Evolutionary conservation across 2,329 filamentous ascomycete species (phyloP).

Genomic region (Penicillium sp.): DNA sequence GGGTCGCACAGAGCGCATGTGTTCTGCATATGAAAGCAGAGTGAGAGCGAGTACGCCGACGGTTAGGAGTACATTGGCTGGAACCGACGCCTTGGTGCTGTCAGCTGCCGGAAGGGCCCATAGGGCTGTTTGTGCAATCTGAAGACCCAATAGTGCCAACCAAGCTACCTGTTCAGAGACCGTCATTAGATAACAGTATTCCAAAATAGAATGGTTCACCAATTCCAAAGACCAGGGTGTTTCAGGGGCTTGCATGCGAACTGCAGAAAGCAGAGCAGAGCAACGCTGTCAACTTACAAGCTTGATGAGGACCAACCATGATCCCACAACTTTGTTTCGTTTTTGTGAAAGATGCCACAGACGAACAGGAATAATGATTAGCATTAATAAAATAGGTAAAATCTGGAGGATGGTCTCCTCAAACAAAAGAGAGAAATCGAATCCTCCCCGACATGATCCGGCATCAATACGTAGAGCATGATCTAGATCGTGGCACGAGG

Average conservation of each 20-base stretch:
- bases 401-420: constrained; percentile 43
- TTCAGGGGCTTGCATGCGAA: background rate
- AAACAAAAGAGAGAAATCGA: constrained; percentile 49
- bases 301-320: constrained; percentile 32
- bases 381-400: constrained; percentile 36
- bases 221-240: background rate
- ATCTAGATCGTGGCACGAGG: constrained; percentile 34
- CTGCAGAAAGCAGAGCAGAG: background rate
- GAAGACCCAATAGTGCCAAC: constrained; percentile 32
- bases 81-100: constrained; percentile 36
- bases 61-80: constrained; percentile 31
- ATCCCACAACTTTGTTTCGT: constrained; percentile 35
- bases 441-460: constrained; percentile 37
- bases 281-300: constrained; percentile 30
- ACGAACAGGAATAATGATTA: constrained; percentile 35
- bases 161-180: constrained; percentile 27
- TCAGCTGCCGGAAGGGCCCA: constrained; percentile 34
- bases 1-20: constrained; percentile 45
- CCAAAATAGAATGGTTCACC: background rate
- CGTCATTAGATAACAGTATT: constrained; percentile 8
- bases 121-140: constrained; percentile 38
- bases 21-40: constrained; percentile 48
- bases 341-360: constrained; percentile 36
- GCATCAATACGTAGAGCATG: constrained; percentile 36
- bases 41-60: constrained; percentile 32